Evolutionary conservation across 257 asterid species (phyloP), one percentile per base, ranked within the genome.

Genomic region (Cynanchum wilfordii): DNA sequence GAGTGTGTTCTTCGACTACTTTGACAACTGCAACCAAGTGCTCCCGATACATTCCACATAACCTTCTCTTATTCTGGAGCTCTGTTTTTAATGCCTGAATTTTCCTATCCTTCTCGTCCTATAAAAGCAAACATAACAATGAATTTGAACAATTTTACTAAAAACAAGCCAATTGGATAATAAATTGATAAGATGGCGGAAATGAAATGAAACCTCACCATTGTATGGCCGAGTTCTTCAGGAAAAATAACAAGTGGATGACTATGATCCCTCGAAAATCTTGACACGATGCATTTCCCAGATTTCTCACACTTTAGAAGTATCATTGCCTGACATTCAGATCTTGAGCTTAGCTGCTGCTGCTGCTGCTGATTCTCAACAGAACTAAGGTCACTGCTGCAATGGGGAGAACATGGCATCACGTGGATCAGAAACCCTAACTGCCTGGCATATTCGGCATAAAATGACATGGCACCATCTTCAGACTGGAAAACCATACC

Each of bases 181-280:
- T 58, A 58, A 47, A 9, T 24, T 13, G 13, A 66, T 6, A 44
- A 10, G 69, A 44, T 40, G 27, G 36, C n/a, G 12, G 20, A 50
- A 24, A 1, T 50, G 4, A 33, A 69, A 50, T 20, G 54, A 20
- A 45, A 60, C 63, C 76, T 60, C 69, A 73, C 76, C 70, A 62
- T 59, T n/a, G 51, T 25, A 73, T 44, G 38, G 44, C 58, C 47
- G n/a, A 60, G 45, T 47, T 64, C 69, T 47, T 22, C 65, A 25
- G 70, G 70, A 16, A 73, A 62, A 42, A 49, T 15, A 25, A 73
- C 60, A 62, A 73, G 76, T 47, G 76, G 76, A 60, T 73, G 76
- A 73, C 20, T 47, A 29, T 73, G 76, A 13, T 60, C 70, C 70
- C 47, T 73, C 6, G 47, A 27, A 73, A 60, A 60, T 47, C 58